Base-by-base conservation (phyloP, 2,329 filamentous ascomycete genomes). In the Lecanosticta acicola region DNA sequence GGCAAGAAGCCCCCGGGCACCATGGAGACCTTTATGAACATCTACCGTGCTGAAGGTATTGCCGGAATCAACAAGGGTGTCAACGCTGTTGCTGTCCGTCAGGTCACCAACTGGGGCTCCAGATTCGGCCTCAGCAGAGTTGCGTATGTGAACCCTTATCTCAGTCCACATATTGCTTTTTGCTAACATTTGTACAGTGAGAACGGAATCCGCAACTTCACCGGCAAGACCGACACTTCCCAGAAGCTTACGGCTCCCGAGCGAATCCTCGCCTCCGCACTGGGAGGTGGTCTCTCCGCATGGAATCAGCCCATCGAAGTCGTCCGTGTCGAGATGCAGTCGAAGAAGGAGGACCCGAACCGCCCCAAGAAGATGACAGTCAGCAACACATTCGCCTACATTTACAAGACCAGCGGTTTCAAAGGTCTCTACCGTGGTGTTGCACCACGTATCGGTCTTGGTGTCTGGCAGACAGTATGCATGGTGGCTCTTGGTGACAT, bases 241-340 rank as follows among this genome's bases (percentile, higher is more conserved):
- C 81, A 91, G 67, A 89, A 87, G 75, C 80, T 98, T 54, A 75
- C 73, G 58, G 81, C 85, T 21, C 66, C 75, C 50, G 93, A 98
- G 78, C 97, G 97, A 81, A 84, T 98, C 65, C 68, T 87, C 46
- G 90, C 93, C 39, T 87, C 84, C 54, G 81, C 81, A 56, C 68
- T 98, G 8, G 93, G 93, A 74, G 93, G 93, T 80, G 93, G 93
- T 67, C 77, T 98, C 62, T 89, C 83, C 53, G 93, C 93, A 56
- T 98, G 93, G 93, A 98, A 98, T 74, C 93, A 98, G 79, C 93
- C 93, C 53, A 98, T 98, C 68, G 93, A 98, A 80, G 93, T 98
- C 67, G 96, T 98, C 68, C 88, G 93, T 56, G 91, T 98, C 52
- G 93, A 98, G 80, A 96, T 98, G 88, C 93, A 98, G 82, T 94